Conservation (phyloP, 1,284 basidiomycete species). For the Kwoniella shivajii region DNA sequence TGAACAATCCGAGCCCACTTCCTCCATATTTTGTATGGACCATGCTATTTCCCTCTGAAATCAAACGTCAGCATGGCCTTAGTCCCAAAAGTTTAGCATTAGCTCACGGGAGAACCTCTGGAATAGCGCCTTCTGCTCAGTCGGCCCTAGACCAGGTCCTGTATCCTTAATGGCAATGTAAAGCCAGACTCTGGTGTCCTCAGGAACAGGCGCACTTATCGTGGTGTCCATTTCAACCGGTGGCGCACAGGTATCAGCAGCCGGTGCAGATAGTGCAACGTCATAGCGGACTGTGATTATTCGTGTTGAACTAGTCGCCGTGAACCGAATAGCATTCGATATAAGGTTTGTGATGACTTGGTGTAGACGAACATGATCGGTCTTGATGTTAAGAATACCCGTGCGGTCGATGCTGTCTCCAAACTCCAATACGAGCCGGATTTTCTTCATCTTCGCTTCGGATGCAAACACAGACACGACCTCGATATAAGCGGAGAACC, state of each 20-base stretch:
- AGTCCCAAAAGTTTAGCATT: neutral
- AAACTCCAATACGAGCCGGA: slow-evolving; percentile 23
- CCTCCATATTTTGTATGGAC: slow-evolving; percentile 42
- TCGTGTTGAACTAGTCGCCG: slow-evolving; percentile 21
- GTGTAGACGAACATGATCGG: slow-evolving; percentile 40
- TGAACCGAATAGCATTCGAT: slow-evolving; percentile 37
- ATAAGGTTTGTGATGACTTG: slow-evolving; percentile 41
- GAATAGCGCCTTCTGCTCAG: slow-evolving; percentile 32
- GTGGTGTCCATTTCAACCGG: neutral
- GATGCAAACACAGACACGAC: slow-evolving; percentile 22
- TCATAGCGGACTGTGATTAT: slow-evolving; percentile 36
- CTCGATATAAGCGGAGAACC: slow-evolving; percentile 9
- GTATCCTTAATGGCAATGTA: slow-evolving; percentile 36
- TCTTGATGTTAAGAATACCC: slow-evolving; percentile 20
- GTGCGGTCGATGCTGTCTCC: slow-evolving; percentile 14
- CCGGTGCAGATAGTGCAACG: slow-evolving; percentile 24
- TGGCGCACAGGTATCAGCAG: slow-evolving; percentile 24
- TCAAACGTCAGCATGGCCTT: neutral
- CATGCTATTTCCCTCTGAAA: slow-evolving; percentile 30
- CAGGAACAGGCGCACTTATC: neutral
- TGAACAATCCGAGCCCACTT: slow-evolving; percentile 41
- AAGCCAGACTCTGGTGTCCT: slow-evolving; percentile 22
- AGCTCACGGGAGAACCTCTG: slow-evolving; percentile 30
- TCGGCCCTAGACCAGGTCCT: slow-evolving; percentile 35
- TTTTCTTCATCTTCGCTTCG: slow-evolving; percentile 33